Percentiles rank a stretch among this genome's conserved stretches.
phyloP scores from a whole-genome alignment of 2,329 filamentous ascomycete genomes.

The Colletotrichum lindemuthianum region DNA sequence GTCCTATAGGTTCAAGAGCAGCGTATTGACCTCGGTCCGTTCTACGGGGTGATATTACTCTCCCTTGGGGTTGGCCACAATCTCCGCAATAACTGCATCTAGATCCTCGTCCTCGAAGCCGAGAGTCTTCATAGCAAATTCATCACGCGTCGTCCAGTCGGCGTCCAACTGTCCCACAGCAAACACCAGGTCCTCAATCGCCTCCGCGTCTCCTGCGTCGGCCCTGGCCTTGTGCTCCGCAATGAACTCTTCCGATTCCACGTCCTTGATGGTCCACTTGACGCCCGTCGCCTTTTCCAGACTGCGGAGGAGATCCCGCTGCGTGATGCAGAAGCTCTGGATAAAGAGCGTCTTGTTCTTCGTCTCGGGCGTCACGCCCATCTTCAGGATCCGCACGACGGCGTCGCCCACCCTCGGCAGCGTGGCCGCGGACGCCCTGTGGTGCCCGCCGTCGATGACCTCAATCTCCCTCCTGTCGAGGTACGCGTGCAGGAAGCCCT shows the following conservation, averaged over 20 bases:
- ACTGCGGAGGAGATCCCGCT: slow-evolving; percentile 46
- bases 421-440: slow-evolving; percentile 48
- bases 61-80: slow-evolving; percentile 41
- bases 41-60: neutral
- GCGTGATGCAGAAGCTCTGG: slow-evolving; percentile 52
- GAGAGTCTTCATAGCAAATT: slow-evolving; percentile 59
- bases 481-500: slow-evolving; percentile 49
- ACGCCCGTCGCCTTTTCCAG: slow-evolving; percentile 46
- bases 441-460: slow-evolving; percentile 47
- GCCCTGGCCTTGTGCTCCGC: slow-evolving; percentile 48
- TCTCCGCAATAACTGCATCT: slow-evolving; percentile 50
- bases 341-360: slow-evolving; percentile 49
- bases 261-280: slow-evolving; percentile 43
- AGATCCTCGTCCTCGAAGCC: slow-evolving; percentile 58
- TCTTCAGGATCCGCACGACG: slow-evolving; percentile 45
- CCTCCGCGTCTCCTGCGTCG: slow-evolving; percentile 49
- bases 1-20: too few relatives aligned
- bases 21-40: too few relatives aligned
- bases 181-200: slow-evolving; percentile 60
- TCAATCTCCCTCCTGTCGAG: slow-evolving; percentile 43
- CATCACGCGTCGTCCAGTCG: slow-evolving; percentile 57
- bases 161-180: slow-evolving; percentile 59
- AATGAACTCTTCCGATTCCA: slow-evolving; percentile 53
- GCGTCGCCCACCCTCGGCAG: slow-evolving; percentile 46
- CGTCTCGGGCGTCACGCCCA: slow-evolving; percentile 40